phyloP scores from a whole-genome alignment of 768 basidiomycete genomes.

The Boletus vermiculosoides region DNA sequence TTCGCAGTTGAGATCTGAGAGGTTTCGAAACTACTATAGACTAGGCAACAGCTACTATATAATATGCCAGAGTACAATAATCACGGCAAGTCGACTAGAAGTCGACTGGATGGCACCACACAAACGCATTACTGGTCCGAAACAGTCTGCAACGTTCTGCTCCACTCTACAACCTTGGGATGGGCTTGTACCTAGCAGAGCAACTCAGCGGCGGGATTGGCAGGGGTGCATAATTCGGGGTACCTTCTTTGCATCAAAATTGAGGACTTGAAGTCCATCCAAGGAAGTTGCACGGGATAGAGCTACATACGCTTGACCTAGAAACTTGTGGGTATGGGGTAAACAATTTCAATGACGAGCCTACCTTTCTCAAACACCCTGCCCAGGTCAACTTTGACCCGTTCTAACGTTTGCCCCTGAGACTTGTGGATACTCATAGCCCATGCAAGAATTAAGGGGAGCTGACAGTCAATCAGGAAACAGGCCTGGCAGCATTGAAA shows the following conservation, averaged over 20 bases:
- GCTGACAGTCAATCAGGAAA: conserved; percentile 39
- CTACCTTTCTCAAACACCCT: conserved; percentile 90
- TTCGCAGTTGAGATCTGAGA: background rate
- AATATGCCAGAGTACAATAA: background rate
- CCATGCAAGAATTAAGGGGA: conserved; percentile 90
- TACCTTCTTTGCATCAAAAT: conserved; percentile 76
- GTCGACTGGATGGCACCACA: background rate
- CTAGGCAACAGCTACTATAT: background rate
- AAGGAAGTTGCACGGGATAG: conserved; percentile 86
- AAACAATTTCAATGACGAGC: conserved; percentile 8
- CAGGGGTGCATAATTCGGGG: background rate
- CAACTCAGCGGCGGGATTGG: conserved; percentile 3
- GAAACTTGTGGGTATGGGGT: background rate
- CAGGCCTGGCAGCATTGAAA: background rate
- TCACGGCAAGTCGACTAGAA: background rate
- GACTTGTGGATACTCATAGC: conserved; percentile 99
- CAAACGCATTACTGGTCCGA: conserved; percentile 11
- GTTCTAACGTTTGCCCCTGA: conserved; percentile 93
- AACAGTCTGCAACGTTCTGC: conserved; percentile 60
- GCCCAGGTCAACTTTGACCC: conserved; percentile 91
- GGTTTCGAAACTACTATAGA: background rate
- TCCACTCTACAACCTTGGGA: conserved; percentile 72
- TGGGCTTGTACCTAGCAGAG: conserved; percentile 61
- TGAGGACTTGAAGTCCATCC: conserved; percentile 80
- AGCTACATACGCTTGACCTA: conserved; percentile 90